phyloP scores from a whole-genome alignment of 495 filamentous ascomycete species.

The Aspergillus funiculosus region DNA sequence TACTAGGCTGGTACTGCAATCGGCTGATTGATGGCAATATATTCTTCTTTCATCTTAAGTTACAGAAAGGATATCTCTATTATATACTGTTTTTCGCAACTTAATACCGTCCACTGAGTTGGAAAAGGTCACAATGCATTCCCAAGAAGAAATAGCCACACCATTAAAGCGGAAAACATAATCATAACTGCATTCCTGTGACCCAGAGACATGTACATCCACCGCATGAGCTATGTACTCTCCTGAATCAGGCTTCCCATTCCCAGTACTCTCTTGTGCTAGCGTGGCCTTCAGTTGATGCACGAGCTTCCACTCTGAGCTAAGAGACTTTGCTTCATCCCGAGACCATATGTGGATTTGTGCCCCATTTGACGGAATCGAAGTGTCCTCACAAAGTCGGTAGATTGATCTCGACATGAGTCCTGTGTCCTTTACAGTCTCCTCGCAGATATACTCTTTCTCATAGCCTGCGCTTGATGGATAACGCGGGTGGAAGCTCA shows the following conservation, averaged over 20 bases:
- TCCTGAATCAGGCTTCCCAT: not conserved
- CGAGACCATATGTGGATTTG: slow-evolving; percentile 6
- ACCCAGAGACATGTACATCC: not conserved
- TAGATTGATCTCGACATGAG: slow-evolving; percentile 1
- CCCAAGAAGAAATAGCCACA: slow-evolving; percentile 33
- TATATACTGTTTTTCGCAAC: too few relatives aligned
- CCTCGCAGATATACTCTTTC: slow-evolving; percentile 31
- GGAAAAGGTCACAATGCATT: too few relatives aligned
- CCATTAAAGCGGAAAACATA: slow-evolving; percentile 33
- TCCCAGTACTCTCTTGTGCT: not conserved
- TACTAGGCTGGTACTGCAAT: too few relatives aligned
- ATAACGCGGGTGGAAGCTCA: slow-evolving; percentile 56
- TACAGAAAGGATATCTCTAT: too few relatives aligned
- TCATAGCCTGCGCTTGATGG: slow-evolving; percentile 19
- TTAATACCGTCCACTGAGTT: too few relatives aligned
- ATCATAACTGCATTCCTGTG: not conserved
- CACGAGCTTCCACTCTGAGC: not conserved
- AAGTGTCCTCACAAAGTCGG: slow-evolving; percentile 16
- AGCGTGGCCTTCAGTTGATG: slow-evolving; percentile 4
- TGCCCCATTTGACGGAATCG: not conserved
- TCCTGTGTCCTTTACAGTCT: slow-evolving; percentile 3
- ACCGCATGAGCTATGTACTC: slow-evolving; percentile 7
- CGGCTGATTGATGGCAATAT: too few relatives aligned
- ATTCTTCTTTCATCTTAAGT: too few relatives aligned
- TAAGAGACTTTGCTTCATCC: not conserved